Conservation (phyloP, 108 stramenopile species). For the Conticribra weissflogii region DNA sequence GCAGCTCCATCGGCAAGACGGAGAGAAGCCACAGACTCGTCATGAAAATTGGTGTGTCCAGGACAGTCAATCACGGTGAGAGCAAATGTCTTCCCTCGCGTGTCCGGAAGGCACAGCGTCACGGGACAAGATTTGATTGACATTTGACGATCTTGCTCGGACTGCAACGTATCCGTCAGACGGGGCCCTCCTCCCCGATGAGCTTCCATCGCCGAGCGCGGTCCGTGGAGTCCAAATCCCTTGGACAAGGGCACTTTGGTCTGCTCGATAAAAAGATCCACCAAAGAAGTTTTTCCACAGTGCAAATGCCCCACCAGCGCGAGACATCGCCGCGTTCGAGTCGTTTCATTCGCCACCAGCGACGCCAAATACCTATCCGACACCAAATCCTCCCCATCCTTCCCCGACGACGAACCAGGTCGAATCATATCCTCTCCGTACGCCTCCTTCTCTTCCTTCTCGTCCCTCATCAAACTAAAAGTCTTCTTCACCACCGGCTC, state of each 20-base stretch:
- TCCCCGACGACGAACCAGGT: neutral
- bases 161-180: slow-evolving; percentile 86
- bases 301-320: slow-evolving; percentile 96
- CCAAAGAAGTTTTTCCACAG: slow-evolving; percentile 92
- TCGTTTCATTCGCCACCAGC: slow-evolving; percentile 74
- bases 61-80: slow-evolving; percentile 95
- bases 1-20: slow-evolving; percentile 88
- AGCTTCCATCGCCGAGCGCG: slow-evolving; percentile 39
- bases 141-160: slow-evolving; percentile 94
- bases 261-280: slow-evolving; percentile 87
- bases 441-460: slow-evolving; percentile 39
- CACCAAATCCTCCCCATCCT: slow-evolving; percentile 38
- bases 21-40: slow-evolving; percentile 91
- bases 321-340: slow-evolving; percentile 75
- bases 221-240: slow-evolving; percentile 49
- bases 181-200: slow-evolving; percentile 58
- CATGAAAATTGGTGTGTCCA: slow-evolving; percentile 95
- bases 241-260: slow-evolving; percentile 37
- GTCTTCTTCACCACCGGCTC: slow-evolving; percentile 85
- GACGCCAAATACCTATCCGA: slow-evolving; percentile 66
- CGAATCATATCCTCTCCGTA: slow-evolving; percentile 44
- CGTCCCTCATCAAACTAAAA: slow-evolving; percentile 56
- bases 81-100: slow-evolving; percentile 87
- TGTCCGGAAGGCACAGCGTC: slow-evolving; percentile 83
- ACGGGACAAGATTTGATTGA: slow-evolving; percentile 92